Evolutionary conservation across 805 yeast species (phyloP).

Genomic region (Spathaspora boniae): DNA sequence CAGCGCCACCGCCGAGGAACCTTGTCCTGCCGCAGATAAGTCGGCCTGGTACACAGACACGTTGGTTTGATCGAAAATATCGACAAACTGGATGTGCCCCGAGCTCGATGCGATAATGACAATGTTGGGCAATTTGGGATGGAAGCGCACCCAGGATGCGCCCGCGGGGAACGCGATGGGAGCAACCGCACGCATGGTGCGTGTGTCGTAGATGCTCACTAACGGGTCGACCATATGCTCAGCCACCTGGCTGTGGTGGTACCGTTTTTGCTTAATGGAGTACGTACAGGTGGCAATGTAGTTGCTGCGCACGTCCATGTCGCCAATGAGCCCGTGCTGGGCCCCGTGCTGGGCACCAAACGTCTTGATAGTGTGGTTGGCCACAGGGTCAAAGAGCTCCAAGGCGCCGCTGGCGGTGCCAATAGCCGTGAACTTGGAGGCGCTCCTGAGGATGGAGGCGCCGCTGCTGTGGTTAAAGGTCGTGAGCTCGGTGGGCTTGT

Average conservation of each 20-base stretch:
- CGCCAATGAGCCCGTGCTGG: conserved; percentile 60
- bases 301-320: conserved; percentile 61
- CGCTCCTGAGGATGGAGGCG: conserved; percentile 43
- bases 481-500: conserved; percentile 22
- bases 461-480: conserved; percentile 41
- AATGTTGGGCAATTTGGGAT: conserved; percentile 80
- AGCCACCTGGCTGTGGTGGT: conserved; percentile 24
- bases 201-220: conserved; percentile 76
- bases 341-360: conserved; percentile 63
- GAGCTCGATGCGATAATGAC: conserved; percentile 67
- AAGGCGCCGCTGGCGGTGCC: conserved; percentile 60
- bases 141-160: conserved; percentile 77
- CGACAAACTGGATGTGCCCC: conserved; percentile 86
- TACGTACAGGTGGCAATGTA: conserved; percentile 80
- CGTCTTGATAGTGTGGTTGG: conserved; percentile 44
- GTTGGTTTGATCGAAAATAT: conserved; percentile 72
- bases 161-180: conserved; percentile 91
- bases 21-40: no score
- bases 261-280: conserved; percentile 57
- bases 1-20: conserved; percentile 12
- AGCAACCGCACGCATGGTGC: conserved; percentile 64
- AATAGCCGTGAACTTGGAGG: conserved; percentile 50
- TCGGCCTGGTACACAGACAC: conserved; percentile 67
- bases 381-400: conserved; percentile 59
- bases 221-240: conserved; percentile 62